phyloP scores from a whole-genome alignment of 106 monocot genomes.

The Gastrodia elata region DNA sequence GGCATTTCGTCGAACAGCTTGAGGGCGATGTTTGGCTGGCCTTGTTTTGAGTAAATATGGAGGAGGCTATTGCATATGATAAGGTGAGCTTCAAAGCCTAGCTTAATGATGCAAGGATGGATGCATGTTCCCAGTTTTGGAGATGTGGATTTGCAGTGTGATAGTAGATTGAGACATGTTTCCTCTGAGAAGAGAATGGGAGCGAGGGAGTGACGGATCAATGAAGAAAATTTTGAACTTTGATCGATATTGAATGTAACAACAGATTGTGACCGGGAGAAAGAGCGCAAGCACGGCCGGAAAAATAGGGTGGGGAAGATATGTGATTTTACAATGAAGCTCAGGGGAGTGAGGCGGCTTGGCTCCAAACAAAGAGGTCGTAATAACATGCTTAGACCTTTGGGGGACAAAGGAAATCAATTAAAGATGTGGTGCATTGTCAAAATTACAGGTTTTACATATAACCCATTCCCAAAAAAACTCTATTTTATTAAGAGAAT shows the following conservation, averaged over 20 bases:
- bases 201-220: background rate
- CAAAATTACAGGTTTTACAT: too few species aligned
- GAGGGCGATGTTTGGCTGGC: conserved; percentile 15
- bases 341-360: background rate
- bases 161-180: conserved; percentile 23
- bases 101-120: conserved; percentile 56
- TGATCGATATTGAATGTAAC: background rate
- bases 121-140: conserved; percentile 4
- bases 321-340: background rate
- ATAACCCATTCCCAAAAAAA: too few species aligned
- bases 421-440: background rate
- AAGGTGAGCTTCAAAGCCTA: conserved; percentile 26
- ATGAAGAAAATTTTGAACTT: background rate
- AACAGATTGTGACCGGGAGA: background rate
- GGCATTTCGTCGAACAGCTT: conserved; percentile 66
- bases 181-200: conserved; percentile 8
- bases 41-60: conserved; percentile 26
- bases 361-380: background rate
- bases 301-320: background rate
- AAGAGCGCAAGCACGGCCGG: background rate
- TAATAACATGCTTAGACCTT: conserved; percentile 1
- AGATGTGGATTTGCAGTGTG: conserved; percentile 25
- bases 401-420: background rate
- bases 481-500: too few species aligned
- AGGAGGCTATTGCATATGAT: conserved; percentile 47